Conservation (phyloP, 495 filamentous ascomycete species). For the Aspergillus bridgeri region DNA sequence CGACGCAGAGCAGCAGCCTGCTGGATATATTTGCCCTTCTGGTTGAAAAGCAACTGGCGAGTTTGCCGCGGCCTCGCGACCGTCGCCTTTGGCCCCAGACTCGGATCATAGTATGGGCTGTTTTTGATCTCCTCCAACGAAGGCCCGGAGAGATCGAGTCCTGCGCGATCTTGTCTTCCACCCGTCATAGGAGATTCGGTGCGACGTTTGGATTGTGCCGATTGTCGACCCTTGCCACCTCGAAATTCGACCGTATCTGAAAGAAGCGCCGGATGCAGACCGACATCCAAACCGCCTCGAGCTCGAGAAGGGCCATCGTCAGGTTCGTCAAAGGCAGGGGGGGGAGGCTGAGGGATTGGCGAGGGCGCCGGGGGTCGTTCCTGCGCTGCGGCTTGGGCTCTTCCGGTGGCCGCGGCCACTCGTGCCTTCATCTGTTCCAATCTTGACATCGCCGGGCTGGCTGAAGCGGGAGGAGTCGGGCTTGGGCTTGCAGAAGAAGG, state of each 20-base stretch:
- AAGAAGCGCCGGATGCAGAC: conserved; percentile 81
- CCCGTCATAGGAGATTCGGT: conserved; percentile 45
- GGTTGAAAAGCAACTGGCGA: conserved; percentile 82
- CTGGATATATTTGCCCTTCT: conserved; percentile 94
- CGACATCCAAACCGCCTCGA: conserved; percentile 80
- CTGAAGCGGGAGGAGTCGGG: conserved; percentile 38
- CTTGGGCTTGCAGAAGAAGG: conserved; percentile 33
- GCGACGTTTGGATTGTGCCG: conserved; percentile 53
- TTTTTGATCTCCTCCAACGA: conserved; percentile 63
- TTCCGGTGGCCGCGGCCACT: conserved; percentile 70
- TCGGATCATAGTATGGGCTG: conserved; percentile 87
- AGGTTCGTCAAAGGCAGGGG: conserved; percentile 30
- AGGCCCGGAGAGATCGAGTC: conserved; percentile 67
- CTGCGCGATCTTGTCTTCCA: conserved; percentile 48
- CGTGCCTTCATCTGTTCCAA: conserved; percentile 74
- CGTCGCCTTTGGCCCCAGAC: conserved; percentile 59
- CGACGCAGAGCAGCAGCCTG: conserved; percentile 84
- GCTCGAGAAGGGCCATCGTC: conserved; percentile 49
- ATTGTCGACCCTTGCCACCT: conserved; percentile 52
- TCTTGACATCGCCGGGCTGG: conserved; percentile 49
- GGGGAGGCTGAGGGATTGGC: conserved; percentile 33
- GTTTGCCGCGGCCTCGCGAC: conserved; percentile 61
- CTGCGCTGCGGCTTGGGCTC: conserved; percentile 46
- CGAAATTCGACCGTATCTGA: conserved; percentile 66
- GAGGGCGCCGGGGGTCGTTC: conserved; percentile 36